Conservation (phyloP, 257 asterid species). For the Solanum paucissectum region DNA sequence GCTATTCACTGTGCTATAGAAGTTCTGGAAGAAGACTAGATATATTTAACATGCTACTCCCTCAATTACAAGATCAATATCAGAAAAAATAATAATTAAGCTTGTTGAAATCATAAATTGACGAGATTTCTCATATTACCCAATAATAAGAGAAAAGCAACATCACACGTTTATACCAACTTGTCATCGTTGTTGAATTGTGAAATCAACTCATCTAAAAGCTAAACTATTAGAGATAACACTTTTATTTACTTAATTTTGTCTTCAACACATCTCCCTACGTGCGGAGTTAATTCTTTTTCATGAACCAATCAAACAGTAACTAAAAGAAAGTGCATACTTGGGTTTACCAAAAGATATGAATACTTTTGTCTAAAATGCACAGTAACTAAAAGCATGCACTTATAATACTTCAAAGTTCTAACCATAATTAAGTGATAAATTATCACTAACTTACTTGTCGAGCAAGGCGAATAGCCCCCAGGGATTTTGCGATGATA, state of each 20-base stretch:
- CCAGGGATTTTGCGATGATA: constrained; percentile 64
- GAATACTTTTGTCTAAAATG: neutral
- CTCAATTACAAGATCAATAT: neutral
- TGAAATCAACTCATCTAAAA: neutral
- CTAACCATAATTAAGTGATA: neutral
- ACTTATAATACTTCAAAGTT: neutral
- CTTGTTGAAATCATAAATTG: neutral
- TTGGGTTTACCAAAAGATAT: neutral
- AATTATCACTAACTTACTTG: constrained; percentile 44
- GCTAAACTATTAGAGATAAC: neutral
- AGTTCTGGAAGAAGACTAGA: neutral
- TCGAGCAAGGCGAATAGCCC: constrained; percentile 73
- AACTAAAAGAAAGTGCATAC: neutral
- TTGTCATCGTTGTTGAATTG: neutral
- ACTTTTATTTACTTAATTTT: neutral
- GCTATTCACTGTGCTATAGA: neutral
- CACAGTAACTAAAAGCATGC: neutral
- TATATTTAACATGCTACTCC: neutral
- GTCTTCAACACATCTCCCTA: neutral
- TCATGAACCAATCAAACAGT: neutral
- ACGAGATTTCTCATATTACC: neutral
- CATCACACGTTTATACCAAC: neutral
- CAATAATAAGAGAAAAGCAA: neutral
- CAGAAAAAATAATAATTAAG: neutral
- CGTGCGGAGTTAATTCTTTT: neutral